Percentiles rank a stretch among this genome's conserved stretches.
phyloP scores from a whole-genome alignment of 1,139 yeast species.

The Geotrichum aggregatum region DNA sequence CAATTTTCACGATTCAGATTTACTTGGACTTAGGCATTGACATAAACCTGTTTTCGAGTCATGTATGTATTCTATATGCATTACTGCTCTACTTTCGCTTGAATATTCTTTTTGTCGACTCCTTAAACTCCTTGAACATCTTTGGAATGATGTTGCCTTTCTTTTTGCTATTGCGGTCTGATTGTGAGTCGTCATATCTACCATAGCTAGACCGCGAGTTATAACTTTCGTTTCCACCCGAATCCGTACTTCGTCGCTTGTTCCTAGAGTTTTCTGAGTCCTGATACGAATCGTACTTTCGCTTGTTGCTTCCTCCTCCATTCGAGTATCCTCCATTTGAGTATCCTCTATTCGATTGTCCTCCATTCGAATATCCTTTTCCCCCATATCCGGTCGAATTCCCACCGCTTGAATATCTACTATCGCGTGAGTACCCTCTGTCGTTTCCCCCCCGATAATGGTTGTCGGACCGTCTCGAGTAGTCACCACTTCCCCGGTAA shows the following conservation, averaged over 20 bases:
- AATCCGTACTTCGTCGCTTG: background rate
- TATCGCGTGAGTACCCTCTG: background rate
- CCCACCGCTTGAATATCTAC: too few species aligned
- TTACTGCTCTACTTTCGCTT: slow-evolving; percentile 8
- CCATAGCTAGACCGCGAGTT: background rate
- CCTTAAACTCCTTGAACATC: slow-evolving; percentile 9
- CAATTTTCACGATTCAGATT: too few species aligned
- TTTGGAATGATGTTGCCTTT: slow-evolving; percentile 4
- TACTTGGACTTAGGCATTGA: too few species aligned
- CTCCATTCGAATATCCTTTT: slow-evolving; percentile 1
- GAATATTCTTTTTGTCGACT: slow-evolving; percentile 2
- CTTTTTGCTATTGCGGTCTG: background rate
- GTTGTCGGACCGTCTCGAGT: slow-evolving; percentile 1
- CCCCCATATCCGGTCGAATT: background rate
- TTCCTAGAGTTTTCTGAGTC: background rate
- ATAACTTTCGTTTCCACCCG: background rate
- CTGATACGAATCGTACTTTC: slow-evolving; percentile 2
- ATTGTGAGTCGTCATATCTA: background rate
- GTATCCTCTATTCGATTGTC: background rate
- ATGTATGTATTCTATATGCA: too few species aligned
- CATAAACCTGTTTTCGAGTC: too few species aligned
- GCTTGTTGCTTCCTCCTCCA: background rate
- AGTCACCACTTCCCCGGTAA: background rate
- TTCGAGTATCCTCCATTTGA: background rate
- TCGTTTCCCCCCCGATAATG: background rate